Percentiles rank a stretch among this genome's conserved stretches.
Evolutionary conservation across 2,329 filamentous ascomycete genomes (phyloP).

Genomic region (Cercospora brassicicola): DNA sequence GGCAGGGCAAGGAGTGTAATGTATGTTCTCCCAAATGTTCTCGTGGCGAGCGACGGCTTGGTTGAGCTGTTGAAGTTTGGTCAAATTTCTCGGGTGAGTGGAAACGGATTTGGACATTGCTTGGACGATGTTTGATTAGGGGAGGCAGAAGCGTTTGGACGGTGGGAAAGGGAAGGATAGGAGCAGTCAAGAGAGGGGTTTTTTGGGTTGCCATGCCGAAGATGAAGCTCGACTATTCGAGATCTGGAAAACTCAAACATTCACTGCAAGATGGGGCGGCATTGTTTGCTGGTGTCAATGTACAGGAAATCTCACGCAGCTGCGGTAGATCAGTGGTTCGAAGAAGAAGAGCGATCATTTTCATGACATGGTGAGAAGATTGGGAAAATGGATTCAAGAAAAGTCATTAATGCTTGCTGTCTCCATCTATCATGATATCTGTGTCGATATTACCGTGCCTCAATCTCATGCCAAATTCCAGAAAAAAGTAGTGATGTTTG

Average conservation of each 20-base stretch:
- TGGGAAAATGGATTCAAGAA: not conserved
- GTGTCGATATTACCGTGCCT: not conserved
- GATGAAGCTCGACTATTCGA: not conserved
- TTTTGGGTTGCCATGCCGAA: too few relatives aligned
- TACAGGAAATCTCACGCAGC: not conserved
- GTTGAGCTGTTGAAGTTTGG: not conserved
- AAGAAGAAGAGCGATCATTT: not conserved
- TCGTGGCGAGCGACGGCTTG: not conserved
- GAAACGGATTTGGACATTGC: not conserved
- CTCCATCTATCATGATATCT: not conserved
- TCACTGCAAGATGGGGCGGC: not conserved
- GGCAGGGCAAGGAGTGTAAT: not conserved
- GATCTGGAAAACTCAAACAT: not conserved
- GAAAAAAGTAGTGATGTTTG: not conserved
- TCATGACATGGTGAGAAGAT: not conserved
- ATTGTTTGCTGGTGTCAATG: not conserved
- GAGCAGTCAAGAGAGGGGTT: too few relatives aligned
- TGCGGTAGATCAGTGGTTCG: not conserved
- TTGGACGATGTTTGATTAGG: too few relatives aligned
- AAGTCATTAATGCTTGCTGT: not conserved
- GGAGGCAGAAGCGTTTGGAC: too few relatives aligned
- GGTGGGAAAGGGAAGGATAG: too few relatives aligned
- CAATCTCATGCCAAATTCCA: not conserved
- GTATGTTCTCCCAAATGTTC: not conserved
- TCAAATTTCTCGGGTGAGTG: not conserved